Evolutionary conservation across 169 alveolate species (phyloP).

Genomic region (Theileria equi): DNA sequence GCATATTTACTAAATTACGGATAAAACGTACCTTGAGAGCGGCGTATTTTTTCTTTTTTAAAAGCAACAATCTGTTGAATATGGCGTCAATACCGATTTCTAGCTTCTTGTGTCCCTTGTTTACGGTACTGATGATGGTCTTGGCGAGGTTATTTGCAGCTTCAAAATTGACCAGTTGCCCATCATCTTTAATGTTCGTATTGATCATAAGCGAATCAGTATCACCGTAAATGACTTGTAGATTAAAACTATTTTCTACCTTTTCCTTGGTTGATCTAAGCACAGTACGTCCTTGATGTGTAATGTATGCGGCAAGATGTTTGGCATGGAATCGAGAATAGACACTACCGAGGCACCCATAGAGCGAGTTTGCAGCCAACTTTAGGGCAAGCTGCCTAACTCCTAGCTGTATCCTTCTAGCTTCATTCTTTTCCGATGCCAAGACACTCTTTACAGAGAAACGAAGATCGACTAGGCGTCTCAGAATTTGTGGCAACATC

Average conservation of each 20-base stretch:
- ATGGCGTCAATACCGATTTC: slow-evolving; percentile 97
- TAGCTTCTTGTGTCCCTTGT: slow-evolving; percentile 89
- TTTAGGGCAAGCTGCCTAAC: slow-evolving; percentile 94
- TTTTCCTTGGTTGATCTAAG: slow-evolving; percentile 86
- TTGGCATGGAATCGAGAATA: slow-evolving; percentile 95
- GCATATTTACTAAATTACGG: background rate
- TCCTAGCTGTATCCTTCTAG: slow-evolving; percentile 81
- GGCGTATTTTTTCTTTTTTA: slow-evolving; percentile 98
- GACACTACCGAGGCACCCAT: slow-evolving; percentile 98
- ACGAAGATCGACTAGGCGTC: slow-evolving; percentile 79
- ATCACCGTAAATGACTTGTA: slow-evolving; percentile 98
- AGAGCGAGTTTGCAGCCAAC: slow-evolving; percentile 96
- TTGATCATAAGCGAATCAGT: slow-evolving; percentile 99
- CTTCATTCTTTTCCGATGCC: slow-evolving; percentile 77
- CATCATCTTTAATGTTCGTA: slow-evolving; percentile 82
- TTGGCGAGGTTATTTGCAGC: slow-evolving; percentile 88
- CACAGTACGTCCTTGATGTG: slow-evolving; percentile 83
- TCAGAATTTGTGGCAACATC: slow-evolving; percentile 85
- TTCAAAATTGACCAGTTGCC: slow-evolving; percentile 62
- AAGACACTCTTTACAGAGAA: slow-evolving; percentile 64
- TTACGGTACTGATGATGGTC: slow-evolving; percentile 84
- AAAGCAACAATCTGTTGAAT: slow-evolving; percentile 89
- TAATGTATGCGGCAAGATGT: slow-evolving; percentile 97
- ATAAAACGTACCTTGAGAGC: slow-evolving; percentile 79
- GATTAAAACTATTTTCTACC: slow-evolving; percentile 86